Evolutionary conservation across 2,329 filamentous ascomycete species (phyloP), one percentile per base, ranked within the genome.

Genomic region (Plenodomus biglobosus): DNA sequence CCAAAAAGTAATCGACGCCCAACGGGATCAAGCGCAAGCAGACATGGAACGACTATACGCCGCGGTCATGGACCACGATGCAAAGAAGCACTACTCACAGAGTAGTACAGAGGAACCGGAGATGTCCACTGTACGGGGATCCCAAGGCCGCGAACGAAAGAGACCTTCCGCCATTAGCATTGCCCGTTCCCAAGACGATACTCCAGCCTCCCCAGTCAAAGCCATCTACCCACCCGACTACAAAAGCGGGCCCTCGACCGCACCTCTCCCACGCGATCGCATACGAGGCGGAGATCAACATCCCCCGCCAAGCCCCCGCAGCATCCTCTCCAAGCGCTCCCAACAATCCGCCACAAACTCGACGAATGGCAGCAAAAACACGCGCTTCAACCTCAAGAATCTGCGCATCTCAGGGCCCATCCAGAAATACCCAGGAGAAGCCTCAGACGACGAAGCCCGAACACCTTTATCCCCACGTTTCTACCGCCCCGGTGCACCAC

Each of bases 11-110:
- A 81, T 96, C 19, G 82, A 86, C 50, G 81, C 83, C 51, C 89
- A 96, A 72, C 84, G 82, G 68, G 79, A 81, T 64, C 86, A 86
- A 76, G 85, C 89, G 55, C 85, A 94, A 71, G 80, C 86, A 56
- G 88, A 96, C 69, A 85, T 96, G 72, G 91, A 96, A 71, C 85
- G 89, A 62, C 85, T 97, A 69, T 97, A 96, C 74, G 90, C 86
- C 53, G 87, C 91, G 59, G 92, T 96, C 55, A 87, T 96, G 85
- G 90, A 91, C 70, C 88, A 95, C 61, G 92, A 96, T 56, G 80
- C 78, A 38, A 74, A 76, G 54, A 79, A 76, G 51, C 61, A 65
- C 21, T 62, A 61, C 22, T 62, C 66, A n/a, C 61, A 63, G 35
- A 52, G 59, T 42, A 67, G 61, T 46, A 53, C 52, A 44, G 61